phyloP scores from a whole-genome alignment of 2,329 filamentous ascomycete species.

The Tolypocladium tropicale region DNA sequence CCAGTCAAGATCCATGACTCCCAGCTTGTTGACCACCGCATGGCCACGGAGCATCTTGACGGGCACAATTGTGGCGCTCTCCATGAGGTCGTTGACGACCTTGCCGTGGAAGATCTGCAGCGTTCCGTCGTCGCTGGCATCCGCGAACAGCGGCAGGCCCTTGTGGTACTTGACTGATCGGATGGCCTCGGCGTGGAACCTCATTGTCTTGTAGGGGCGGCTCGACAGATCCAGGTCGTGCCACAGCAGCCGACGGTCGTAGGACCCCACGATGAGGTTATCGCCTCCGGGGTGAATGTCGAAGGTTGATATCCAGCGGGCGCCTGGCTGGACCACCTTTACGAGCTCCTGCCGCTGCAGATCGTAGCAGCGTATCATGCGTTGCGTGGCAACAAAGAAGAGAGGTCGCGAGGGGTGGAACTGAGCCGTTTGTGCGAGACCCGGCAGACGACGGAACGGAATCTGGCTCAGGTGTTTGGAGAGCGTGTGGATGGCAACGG shows the following conservation, averaged over 20 bases:
- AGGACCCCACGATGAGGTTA: constrained; percentile 88
- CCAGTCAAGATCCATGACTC: constrained; percentile 93
- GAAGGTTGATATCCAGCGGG: constrained; percentile 86
- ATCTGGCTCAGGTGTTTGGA: constrained; percentile 92
- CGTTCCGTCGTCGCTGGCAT: constrained; percentile 88
- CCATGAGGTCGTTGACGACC: constrained; percentile 88
- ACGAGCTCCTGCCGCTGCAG: constrained; percentile 83
- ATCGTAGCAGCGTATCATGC: constrained; percentile 88
- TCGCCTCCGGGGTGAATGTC: constrained; percentile 89
- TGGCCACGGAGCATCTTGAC: constrained; percentile 90
- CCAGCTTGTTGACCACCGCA: constrained; percentile 73
- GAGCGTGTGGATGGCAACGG: constrained; percentile 88
- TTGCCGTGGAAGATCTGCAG: constrained; percentile 96
- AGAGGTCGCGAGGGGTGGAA: constrained; percentile 91
- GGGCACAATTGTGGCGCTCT: constrained; percentile 92
- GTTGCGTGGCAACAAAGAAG: constrained; percentile 93
- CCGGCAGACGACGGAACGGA: constrained; percentile 72
- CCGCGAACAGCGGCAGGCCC: constrained; percentile 76
- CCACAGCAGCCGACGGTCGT: constrained; percentile 90
- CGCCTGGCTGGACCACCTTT: constrained; percentile 87
- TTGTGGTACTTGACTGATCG: constrained; percentile 81
- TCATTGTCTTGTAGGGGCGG: constrained; percentile 89
- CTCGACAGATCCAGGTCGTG: constrained; percentile 89
- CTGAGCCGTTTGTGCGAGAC: constrained; percentile 73
- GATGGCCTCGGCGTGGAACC: constrained; percentile 90